Conservation (phyloP, 371 early-diverging fungal species). For the Actinomucor elegans region DNA sequence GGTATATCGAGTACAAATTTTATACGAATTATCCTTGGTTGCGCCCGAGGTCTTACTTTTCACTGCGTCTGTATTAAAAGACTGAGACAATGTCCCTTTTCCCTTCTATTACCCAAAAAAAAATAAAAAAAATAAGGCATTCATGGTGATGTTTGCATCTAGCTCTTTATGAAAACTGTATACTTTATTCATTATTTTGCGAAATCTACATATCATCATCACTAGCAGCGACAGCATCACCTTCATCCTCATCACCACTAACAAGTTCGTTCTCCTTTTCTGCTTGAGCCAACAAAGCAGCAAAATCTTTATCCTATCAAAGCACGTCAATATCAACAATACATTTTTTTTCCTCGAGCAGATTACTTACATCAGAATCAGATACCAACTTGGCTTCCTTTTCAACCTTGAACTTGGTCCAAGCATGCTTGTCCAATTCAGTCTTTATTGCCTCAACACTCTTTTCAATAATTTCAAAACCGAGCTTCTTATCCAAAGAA, state of each 20-base stretch:
- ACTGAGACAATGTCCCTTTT: no score
- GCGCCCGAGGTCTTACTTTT: no score
- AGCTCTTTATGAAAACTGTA: no score
- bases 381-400: constrained; percentile 91
- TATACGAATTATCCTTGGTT: no score
- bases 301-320: constrained; percentile 95
- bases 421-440: constrained; percentile 64
- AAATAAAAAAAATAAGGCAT: neutral
- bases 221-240: constrained; percentile 67
- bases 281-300: constrained; percentile 87
- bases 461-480: constrained; percentile 88
- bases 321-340: no score
- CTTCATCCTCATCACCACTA: constrained; percentile 88
- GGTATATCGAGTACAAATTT: no score
- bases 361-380: constrained; percentile 92
- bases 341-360: no score
- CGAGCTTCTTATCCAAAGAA: constrained; percentile 83
- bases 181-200: neutral
- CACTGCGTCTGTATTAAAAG: no score
- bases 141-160: no score
- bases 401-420: constrained; percentile 68
- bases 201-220: constrained; percentile 55
- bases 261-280: constrained; percentile 96
- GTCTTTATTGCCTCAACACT: constrained; percentile 86
- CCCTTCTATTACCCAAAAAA: neutral